A percentile compares a stretch with the other conserved stretches of the same genome.
Conservation (phyloP, 1,284 basidiomycete genomes). For the Trametes versicolor region DNA sequence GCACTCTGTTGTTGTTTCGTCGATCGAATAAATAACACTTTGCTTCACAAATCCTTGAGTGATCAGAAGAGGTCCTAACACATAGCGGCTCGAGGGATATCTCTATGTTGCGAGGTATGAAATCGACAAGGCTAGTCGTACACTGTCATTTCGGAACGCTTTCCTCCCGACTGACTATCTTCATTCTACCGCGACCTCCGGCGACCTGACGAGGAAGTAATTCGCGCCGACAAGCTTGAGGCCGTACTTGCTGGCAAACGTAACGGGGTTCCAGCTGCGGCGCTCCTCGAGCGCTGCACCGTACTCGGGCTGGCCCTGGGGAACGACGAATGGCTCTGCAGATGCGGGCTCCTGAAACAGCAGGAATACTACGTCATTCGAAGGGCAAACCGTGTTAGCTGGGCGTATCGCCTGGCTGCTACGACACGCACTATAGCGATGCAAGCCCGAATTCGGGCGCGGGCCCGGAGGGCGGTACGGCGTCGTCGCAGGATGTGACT, state of each 20-base stretch:
- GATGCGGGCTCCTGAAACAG: slow-evolving; percentile 66
- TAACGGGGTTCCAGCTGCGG: slow-evolving; percentile 61
- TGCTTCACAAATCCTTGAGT: slow-evolving; percentile 1
- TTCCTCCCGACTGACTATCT: neutral
- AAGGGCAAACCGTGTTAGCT: too few species aligned
- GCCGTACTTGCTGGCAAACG: slow-evolving; percentile 61
- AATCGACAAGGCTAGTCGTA: neutral
- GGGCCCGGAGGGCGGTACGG: slow-evolving; percentile 70
- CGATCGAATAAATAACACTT: slow-evolving; percentile 39
- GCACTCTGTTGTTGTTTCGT: slow-evolving; percentile 37
- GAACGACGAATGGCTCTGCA: slow-evolving; percentile 50
- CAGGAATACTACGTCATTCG: slow-evolving; percentile 57
- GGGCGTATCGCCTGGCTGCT: neutral
- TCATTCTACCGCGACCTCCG: slow-evolving; percentile 20
- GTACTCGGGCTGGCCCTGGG: slow-evolving; percentile 57
- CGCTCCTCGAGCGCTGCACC: slow-evolving; percentile 57
- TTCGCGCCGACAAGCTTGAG: slow-evolving; percentile 69
- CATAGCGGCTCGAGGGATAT: too few species aligned
- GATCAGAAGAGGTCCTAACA: neutral
- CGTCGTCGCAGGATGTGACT: slow-evolving; percentile 58
- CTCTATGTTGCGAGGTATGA: neutral
- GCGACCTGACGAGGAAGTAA: slow-evolving; percentile 51
- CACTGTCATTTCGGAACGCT: neutral
- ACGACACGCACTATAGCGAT: slow-evolving; percentile 63
- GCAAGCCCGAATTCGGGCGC: slow-evolving; percentile 61